A percentile compares a stretch with the other conserved stretches of the same genome.
Conservation (phyloP, 257 asterid species). For the Solanum pinnatisectum region DNA sequence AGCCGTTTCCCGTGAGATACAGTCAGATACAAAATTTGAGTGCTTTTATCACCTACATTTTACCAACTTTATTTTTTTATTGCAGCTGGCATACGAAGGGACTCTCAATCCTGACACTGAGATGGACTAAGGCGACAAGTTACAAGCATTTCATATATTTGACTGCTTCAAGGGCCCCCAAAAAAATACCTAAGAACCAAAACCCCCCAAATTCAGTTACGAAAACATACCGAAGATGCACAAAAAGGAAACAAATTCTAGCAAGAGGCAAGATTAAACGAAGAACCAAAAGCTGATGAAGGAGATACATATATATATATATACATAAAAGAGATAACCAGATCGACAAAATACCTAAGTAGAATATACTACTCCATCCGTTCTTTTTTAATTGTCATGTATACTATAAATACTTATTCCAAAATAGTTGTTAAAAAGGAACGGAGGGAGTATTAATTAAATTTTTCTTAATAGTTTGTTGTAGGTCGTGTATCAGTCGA, state of each 20-base stretch:
- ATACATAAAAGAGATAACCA: neutral
- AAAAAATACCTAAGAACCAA: neutral
- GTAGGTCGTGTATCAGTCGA: too few relatives aligned
- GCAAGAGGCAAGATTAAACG: neutral
- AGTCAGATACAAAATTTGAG: neutral
- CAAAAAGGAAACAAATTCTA: neutral
- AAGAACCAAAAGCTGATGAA: neutral
- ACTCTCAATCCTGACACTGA: slow-evolving; percentile 32
- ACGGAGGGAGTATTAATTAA: neutral
- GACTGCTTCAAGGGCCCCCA: neutral
- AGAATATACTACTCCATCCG: neutral
- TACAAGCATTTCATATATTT: neutral
- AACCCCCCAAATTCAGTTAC: neutral
- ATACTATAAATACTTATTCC: too few relatives aligned
- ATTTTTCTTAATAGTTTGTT: neutral
- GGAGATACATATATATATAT: too few relatives aligned
- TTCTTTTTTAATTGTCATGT: neutral
- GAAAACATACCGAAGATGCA: neutral
- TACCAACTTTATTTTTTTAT: neutral
- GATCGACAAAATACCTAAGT: neutral
- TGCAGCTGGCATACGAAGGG: slow-evolving; percentile 60
- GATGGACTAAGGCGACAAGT: slow-evolving; percentile 18
- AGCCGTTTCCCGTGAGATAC: neutral
- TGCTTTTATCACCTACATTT: neutral
- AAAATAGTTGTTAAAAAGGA: neutral